Conservation (phyloP, 768 basidiomycete species). For the Amanita fuliginea region DNA sequence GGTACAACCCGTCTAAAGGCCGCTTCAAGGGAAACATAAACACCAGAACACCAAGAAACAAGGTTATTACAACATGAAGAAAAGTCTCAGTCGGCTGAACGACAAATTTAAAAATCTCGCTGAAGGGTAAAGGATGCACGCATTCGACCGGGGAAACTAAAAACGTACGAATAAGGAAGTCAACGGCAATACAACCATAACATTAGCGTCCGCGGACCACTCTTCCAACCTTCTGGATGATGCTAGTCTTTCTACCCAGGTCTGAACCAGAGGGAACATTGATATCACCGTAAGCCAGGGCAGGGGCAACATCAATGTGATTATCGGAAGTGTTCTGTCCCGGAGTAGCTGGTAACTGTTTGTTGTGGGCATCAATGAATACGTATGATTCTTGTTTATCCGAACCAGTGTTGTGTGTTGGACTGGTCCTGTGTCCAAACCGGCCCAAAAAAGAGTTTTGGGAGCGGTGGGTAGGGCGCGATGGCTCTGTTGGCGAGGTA, state of each 20-base stretch:
- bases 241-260: constrained; percentile 63
- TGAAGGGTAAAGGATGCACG: background rate
- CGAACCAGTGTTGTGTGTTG: constrained; percentile 13
- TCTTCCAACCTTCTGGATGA: constrained; percentile 71
- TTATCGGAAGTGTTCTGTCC: constrained; percentile 5
- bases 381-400: constrained; percentile 50
- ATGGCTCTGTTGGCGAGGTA: constrained; percentile 17
- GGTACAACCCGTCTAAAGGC: constrained; percentile 10
- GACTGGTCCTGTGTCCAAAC: constrained; percentile 26
- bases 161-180: background rate
- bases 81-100: background rate
- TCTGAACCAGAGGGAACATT: constrained; percentile 23
- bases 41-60: background rate
- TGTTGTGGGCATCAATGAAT: constrained; percentile 53
- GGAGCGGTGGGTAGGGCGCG: constrained; percentile 57
- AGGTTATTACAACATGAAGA: background rate
- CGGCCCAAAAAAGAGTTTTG: constrained; percentile 74
- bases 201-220: constrained; percentile 51
- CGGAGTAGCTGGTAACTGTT: constrained; percentile 40
- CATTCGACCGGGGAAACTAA: background rate
- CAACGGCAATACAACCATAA: background rate
- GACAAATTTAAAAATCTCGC: background rate
- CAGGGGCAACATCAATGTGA: constrained; percentile 17
- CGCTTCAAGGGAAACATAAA: background rate
- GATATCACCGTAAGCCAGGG: background rate